Percentiles rank a stretch among this genome's conserved stretches.
Conservation (phyloP, 257 asterid genomes). For the Parsonsia alboflavescens region DNA sequence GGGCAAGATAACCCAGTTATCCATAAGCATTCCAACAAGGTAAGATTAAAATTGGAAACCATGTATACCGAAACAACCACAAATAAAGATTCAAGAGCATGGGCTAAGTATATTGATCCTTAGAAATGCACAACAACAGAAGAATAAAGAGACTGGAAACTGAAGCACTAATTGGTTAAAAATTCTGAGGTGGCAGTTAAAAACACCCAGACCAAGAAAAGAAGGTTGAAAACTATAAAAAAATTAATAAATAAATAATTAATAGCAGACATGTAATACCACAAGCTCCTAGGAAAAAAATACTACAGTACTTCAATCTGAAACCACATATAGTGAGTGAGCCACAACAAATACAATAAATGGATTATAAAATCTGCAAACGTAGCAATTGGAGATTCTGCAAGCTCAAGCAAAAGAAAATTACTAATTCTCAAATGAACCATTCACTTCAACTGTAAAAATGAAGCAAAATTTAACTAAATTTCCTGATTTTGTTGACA, state of each 20-base stretch:
- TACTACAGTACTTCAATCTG: not conserved
- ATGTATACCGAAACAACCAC: not conserved
- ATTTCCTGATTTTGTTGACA: not conserved
- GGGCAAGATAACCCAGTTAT: not conserved
- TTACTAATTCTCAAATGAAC: not conserved
- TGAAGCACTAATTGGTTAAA: not conserved
- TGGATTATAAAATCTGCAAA: not conserved
- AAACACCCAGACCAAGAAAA: not conserved
- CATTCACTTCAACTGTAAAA: not conserved
- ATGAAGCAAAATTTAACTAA: no score
- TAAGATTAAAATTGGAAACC: not conserved
- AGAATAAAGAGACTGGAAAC: not conserved
- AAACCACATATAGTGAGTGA: not conserved
- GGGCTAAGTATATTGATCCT: not conserved
- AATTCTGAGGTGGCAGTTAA: not conserved
- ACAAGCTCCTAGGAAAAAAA: not conserved
- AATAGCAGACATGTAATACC: not conserved
- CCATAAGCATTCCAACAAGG: not conserved
- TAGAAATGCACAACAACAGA: not conserved
- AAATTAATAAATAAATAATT: no score
- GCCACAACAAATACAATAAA: not conserved
- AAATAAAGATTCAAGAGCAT: not conserved
- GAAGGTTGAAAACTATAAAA: not conserved
- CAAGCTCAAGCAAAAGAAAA: not conserved
- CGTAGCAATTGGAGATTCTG: not conserved